phyloP scores from a whole-genome alignment of 176 grass and related monocot genomes.

The Oryza punctata region DNA sequence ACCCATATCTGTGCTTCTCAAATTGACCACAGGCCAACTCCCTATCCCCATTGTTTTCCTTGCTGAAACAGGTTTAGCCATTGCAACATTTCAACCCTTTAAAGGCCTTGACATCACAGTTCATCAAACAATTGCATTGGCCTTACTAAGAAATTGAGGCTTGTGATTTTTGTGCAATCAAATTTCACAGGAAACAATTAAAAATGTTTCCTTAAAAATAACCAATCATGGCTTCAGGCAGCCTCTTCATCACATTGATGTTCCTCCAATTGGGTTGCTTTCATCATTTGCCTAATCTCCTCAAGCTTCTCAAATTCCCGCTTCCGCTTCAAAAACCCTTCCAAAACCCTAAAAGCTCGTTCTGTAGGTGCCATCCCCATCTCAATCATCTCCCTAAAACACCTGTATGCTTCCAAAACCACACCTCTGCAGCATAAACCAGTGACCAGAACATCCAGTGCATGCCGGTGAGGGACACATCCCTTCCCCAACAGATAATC shows the following conservation, averaged over 20 bases:
- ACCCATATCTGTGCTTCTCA: neutral
- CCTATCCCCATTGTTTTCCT: neutral
- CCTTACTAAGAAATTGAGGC: neutral
- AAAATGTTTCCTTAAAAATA: neutral
- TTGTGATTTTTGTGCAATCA: neutral
- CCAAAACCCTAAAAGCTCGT: conserved; percentile 70
- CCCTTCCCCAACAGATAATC: conserved; percentile 76
- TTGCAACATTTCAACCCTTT: conserved; percentile 30
- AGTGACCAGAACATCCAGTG: conserved; percentile 72
- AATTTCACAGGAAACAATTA: neutral
- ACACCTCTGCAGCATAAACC: conserved; percentile 81
- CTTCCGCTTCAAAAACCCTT: conserved; percentile 57
- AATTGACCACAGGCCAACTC: conserved; percentile 1
- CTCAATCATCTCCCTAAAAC: conserved; percentile 62
- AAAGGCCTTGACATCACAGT: neutral
- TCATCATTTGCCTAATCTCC: conserved; percentile 68
- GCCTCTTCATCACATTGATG: conserved; percentile 35
- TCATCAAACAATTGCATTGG: neutral
- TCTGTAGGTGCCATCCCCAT: conserved; percentile 67
- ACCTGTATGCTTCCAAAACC: conserved; percentile 60
- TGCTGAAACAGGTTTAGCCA: conserved; percentile 13
- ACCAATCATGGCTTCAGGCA: neutral
- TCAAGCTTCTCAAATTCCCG: conserved; percentile 62
- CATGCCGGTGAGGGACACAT: conserved; percentile 77
- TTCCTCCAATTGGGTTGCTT: conserved; percentile 31